Base-by-base conservation (phyloP, 768 basidiomycete species). In the Boletus edulis region DNA sequence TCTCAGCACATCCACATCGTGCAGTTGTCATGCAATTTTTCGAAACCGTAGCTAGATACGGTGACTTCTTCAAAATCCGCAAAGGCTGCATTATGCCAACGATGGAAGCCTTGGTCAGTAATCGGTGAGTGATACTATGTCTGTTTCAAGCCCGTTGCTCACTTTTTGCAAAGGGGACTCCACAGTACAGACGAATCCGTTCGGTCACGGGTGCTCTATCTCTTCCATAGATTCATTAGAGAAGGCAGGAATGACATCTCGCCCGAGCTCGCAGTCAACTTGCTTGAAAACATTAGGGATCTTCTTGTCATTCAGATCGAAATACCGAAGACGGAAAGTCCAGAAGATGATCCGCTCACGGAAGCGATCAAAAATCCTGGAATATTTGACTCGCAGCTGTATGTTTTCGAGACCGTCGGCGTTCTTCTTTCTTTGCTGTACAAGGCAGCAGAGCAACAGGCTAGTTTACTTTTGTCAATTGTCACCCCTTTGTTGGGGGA, bases 21-120 rank as follows among this genome's bases (percentile, higher is more conserved):
- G 79, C 86, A 13, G 95, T 98, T 18, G 78, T 83, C 9, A 78
- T 95, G 71, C 94, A 96, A 66, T 94, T 91, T 71, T 98, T 98
- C 60, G 97, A 99, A 72, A 89, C 91, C 5, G 82, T 81, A 12
- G 82, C 91, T n/a, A 83, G 97, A 46, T 99, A 98, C 67, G 82
- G 85, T 35, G 97, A 98, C 63, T 98, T 99, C 70, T 98, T 98
- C 85, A 94, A 91, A 71, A 86, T 94, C 22, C 85, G 93, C 58
- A 91, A 87, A 62, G 89, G 92, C 53, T 91, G 86, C 62, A 91
- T 98, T 49, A 77, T 91, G 62, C 91, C 92, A 2, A 83, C 91
- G 2, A 75, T 99, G 32, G 88, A 94, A 62, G 90, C 90, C 12
- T 91, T 99, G 81, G 80, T 98, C 27, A 92, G 89, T 63, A 54